Evolutionary conservation across 495 filamentous ascomycete species (phyloP).

Genomic region (Penicillium cosmopolitanum): DNA sequence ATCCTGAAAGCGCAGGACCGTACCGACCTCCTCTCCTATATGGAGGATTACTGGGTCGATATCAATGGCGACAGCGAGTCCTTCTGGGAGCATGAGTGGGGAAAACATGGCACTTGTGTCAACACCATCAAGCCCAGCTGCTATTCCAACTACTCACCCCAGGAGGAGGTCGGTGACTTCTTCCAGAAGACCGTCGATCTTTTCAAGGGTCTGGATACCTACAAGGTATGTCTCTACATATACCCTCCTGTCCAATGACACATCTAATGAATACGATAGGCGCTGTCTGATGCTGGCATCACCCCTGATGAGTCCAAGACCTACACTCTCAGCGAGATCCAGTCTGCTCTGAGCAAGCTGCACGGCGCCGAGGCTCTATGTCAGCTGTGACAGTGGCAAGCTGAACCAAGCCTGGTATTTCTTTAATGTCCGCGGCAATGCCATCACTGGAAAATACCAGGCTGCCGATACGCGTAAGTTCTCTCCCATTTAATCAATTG

Average conservation of each 20-base stretch:
- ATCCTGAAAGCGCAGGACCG: conserved; percentile 62
- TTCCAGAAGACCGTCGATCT: conserved; percentile 59
- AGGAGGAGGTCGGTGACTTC: conserved; percentile 62
- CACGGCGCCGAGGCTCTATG: conserved; percentile 63
- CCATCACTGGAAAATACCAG: conserved; percentile 70
- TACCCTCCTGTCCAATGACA: not conserved
- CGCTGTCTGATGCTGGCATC: conserved; percentile 65
- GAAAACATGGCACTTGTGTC: conserved; percentile 71
- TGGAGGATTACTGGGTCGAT: conserved; percentile 74
- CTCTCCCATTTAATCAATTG: not conserved
- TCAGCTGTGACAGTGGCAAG: conserved; percentile 60
- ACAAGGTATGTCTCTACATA: conserved; percentile 44
- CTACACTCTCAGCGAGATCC: conserved; percentile 64
- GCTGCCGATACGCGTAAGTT: conserved; percentile 53
- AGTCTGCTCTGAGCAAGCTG: conserved; percentile 58
- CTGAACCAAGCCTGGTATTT: conserved; percentile 77
- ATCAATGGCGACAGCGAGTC: conserved; percentile 60
- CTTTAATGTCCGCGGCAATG: conserved; percentile 73
- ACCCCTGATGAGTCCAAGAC: conserved; percentile 60
- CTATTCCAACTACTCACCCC: conserved; percentile 65
- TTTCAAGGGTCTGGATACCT: conserved; percentile 67
- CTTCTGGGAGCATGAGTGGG: conserved; percentile 84
- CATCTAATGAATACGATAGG: conserved; percentile 32
- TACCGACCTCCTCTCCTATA: conserved; percentile 63
- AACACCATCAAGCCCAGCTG: conserved; percentile 70